These are phyloP conservation scores for Coffea canephora DNA, from an alignment of 257 asterid species.

Conservation along the genomic window DNA sequence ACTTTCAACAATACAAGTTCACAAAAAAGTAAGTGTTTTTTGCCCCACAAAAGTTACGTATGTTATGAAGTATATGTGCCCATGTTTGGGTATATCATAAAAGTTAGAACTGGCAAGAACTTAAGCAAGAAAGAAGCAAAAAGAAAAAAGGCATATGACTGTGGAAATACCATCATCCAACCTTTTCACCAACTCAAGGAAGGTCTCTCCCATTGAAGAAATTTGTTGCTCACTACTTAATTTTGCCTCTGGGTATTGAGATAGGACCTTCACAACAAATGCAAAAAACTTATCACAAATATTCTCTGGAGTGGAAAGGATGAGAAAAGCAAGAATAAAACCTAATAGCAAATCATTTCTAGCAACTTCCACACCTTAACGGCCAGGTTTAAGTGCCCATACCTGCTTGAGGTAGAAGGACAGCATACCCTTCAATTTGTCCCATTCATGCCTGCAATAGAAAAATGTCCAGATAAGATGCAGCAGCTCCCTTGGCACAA, in stretches of 20 bases:
- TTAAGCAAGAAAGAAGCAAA: conserved; percentile 9
- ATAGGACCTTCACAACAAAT: conserved; percentile 52
- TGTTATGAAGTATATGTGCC: neutral
- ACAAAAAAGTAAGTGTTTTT: neutral
- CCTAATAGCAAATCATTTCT: neutral
- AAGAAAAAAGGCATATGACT: conserved; percentile 25
- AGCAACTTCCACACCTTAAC: conserved; percentile 3
- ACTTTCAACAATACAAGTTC: neutral
- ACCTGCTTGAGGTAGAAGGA: conserved; percentile 86
- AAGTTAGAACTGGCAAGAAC: neutral
- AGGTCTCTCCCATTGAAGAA: conserved; percentile 71
- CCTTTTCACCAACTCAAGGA: conserved; percentile 79
- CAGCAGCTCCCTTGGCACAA: neutral
- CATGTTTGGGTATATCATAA: neutral
- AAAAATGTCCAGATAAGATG: conserved; percentile 17
- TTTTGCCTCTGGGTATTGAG: conserved; percentile 86
- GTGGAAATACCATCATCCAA: conserved; percentile 92
- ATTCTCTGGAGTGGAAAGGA: neutral
- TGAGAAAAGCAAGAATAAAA: conserved; percentile 4
- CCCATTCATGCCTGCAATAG: conserved; percentile 80
- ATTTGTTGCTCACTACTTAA: conserved; percentile 68
- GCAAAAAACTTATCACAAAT: conserved; percentile 2
- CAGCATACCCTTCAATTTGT: conserved; percentile 57
- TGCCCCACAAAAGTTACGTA: neutral
- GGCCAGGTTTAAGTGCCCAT: conserved; percentile 33